Conservation (phyloP, 169 alveolate genomes). For the Plasmodium relictum region DNA sequence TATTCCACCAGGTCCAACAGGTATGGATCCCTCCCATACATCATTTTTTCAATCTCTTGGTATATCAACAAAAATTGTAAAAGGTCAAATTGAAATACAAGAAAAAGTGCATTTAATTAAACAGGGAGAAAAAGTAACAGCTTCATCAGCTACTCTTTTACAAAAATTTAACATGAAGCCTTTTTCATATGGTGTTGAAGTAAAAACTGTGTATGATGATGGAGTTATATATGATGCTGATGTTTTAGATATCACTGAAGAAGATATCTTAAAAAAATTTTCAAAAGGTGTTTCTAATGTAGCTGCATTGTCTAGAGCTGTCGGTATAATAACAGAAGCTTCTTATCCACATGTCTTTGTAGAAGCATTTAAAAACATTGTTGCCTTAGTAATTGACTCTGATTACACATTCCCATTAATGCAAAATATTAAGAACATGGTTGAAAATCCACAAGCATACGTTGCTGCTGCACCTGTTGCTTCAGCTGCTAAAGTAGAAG, state of each 20-base stretch:
- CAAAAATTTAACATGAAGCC: constrained; percentile 98
- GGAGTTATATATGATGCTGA: constrained; percentile 96
- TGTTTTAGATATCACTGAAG: constrained; percentile 96
- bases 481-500: constrained; percentile 80
- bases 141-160: constrained; percentile 97
- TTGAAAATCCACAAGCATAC: constrained; percentile 94
- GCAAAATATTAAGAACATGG: constrained; percentile 91
- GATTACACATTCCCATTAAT: constrained; percentile 96
- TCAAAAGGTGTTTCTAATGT: constrained; percentile 91
- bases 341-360: constrained; percentile 96
- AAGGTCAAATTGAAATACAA: constrained; percentile 98
- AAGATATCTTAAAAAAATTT: constrained; percentile 92
- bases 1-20: constrained; percentile 99
- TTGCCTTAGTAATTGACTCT: constrained; percentile 95
- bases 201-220: constrained; percentile 94
- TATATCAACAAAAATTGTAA: constrained; percentile 98
- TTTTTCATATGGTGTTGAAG: constrained; percentile 96
- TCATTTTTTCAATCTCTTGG: constrained; percentile 99
- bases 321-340: constrained; percentile 95
- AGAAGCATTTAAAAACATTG: constrained; percentile 97
- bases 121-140: constrained; percentile 96
- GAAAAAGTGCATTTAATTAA: constrained; percentile 95
- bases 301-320: constrained; percentile 95
- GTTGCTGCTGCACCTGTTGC: constrained; percentile 92
- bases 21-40: constrained; percentile 99